These are phyloP conservation scores for Penicillium fimorum DNA, from an alignment of 495 filamentous ascomycete species.

Conservation along the genomic window DNA sequence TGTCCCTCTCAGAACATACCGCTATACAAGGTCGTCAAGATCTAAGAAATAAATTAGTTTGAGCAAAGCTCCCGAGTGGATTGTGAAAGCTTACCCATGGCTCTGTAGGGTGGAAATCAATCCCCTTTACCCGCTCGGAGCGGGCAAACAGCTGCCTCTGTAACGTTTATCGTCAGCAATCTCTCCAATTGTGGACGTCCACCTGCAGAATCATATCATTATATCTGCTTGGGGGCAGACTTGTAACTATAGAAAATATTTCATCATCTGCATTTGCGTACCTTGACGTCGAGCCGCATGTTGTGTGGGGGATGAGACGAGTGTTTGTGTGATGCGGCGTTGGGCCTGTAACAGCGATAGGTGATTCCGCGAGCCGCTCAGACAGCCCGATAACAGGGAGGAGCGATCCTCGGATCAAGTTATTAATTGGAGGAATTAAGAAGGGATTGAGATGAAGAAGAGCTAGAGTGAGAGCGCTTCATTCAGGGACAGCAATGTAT, in stretches of 20 bases:
- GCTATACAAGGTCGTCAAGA: constrained; percentile 93
- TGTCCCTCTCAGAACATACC: constrained; percentile 52
- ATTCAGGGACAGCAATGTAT: constrained; percentile 39
- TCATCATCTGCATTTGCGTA: constrained; percentile 44
- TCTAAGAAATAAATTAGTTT: constrained; percentile 49
- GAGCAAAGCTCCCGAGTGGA: not conserved
- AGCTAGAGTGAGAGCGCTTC: constrained; percentile 23
- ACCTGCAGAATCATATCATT: constrained; percentile 22
- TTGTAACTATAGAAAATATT: not conserved
- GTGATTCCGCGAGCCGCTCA: constrained; percentile 42
- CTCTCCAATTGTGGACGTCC: constrained; percentile 15
- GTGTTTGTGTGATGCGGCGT: constrained; percentile 43
- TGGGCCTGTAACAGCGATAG: constrained; percentile 35
- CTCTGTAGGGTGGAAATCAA: constrained; percentile 95
- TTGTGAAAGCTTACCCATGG: constrained; percentile 64
- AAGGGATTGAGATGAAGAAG: constrained; percentile 22
- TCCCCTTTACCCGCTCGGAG: constrained; percentile 92
- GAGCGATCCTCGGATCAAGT: constrained; percentile 17
- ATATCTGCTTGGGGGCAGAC: not conserved
- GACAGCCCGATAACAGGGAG: constrained; percentile 31
- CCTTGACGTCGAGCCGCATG: constrained; percentile 93
- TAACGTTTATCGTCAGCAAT: constrained; percentile 22
- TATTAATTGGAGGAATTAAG: constrained; percentile 18
- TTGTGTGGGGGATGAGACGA: constrained; percentile 45
- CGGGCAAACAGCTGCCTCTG: constrained; percentile 79